phyloP scores from a whole-genome alignment of 2,329 filamentous ascomycete species.

The Trichoderma guizhouense region DNA sequence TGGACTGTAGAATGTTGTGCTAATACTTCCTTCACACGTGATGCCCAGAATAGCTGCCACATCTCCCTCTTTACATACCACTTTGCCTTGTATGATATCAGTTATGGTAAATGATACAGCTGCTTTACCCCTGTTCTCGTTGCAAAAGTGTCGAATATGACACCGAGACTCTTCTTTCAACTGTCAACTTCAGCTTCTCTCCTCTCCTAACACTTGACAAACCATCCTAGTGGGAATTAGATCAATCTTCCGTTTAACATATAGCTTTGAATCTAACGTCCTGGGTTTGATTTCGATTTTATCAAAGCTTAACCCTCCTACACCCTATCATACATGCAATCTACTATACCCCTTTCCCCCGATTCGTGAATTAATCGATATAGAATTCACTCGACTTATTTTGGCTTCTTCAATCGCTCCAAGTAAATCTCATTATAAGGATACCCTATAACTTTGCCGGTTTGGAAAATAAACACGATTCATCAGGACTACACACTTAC shows the following conservation, averaged over 20 bases:
- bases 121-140: too few species aligned
- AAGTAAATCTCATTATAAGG: background rate
- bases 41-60: background rate
- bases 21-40: background rate
- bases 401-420: background rate
- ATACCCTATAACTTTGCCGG: background rate
- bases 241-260: background rate
- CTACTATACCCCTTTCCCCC: too few species aligned
- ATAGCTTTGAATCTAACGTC: background rate
- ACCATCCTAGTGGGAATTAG: background rate
- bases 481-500: background rate
- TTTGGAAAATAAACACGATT: background rate
- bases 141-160: background rate
- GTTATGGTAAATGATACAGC: background rate
- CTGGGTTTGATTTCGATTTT: background rate
- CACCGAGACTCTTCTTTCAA: background rate
- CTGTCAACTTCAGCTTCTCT: background rate
- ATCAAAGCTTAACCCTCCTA: background rate
- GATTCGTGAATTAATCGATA: background rate
- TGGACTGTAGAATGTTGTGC: background rate
- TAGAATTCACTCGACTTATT: background rate
- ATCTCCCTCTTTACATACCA: background rate
- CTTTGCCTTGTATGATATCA: background rate
- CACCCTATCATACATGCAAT: background rate
- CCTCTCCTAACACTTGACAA: background rate